Base-by-base conservation (phyloP, 2,329 filamentous ascomycete species). In the Nigrospora osmanthi region DNA sequence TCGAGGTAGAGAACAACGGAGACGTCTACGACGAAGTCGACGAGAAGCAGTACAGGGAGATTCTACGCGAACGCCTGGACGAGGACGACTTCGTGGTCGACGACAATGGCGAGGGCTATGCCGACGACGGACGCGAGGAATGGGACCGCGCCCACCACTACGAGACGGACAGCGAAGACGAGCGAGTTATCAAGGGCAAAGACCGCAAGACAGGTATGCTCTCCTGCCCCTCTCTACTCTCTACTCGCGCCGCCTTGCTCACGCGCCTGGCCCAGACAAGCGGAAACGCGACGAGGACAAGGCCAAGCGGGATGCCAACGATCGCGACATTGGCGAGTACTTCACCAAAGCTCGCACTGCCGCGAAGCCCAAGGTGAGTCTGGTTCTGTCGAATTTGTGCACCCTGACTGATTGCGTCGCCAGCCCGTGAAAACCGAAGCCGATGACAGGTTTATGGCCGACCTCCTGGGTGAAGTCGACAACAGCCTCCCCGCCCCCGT, bases 81-180 rank as follows among this genome's bases (percentile, higher is more conserved):
- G 77, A 95, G 58, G 93, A 98, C 57, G 93, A 98, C 68, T 98
- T 98, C 59, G 91, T 98, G 43, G 90, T 98, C 48, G 93, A 97
- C 70, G 93, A 98, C 69, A 95, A 96, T 70, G 91, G 91, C 59
- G 89, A 91, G 62, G 91, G 93, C 34, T 98, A 98, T 59, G 91
- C 89, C 53, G 91, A 97, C 62, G 93, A 97, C 60, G 93, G 93
- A 49, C 84, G 93, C 45, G 90, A 95, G 67, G 93, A 97, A 57
- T 91, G 91, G 90, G 83, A 91, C 65, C 80, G 85, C 55, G 76
- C 84, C 52, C 71, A 75, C 53, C 74, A 74, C 48, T 70, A 79
- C 60, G 77, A 84, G 50, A 86, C 83, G 33, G 89, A 93, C 49
- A 90, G 82, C 49, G 88, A 94, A 36, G 83, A 83, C 33, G 80